Evolutionary conservation across 768 basidiomycete species (phyloP), one percentile per base, ranked within the genome.

Genomic region (Collybiopsis luxurians): DNA sequence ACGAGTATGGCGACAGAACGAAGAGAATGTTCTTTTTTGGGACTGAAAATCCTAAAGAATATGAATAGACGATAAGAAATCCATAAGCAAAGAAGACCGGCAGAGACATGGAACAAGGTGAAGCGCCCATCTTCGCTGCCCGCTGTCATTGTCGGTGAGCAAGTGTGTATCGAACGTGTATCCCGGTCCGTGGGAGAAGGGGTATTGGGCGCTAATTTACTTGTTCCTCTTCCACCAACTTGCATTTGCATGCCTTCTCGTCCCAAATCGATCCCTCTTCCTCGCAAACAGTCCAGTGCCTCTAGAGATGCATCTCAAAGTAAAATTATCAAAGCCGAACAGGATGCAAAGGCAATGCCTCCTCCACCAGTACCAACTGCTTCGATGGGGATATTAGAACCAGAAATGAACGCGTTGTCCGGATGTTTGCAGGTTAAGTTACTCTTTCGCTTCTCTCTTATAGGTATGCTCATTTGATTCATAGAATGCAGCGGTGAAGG

Each of bases 1-100:
- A 99, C 97, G 47, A 98, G 73, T 54, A 98, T 84, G 3, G 86
- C 90, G n/a, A 92, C 90, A 2, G 92, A 85, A 17, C 88, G 86
- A 27, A 81, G 67, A 46, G 74, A 73, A 52, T 77, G 75, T 24
- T 71, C 61, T 42, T 70, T 67, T 28, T 73, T 69, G 13, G 72
- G 75, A 53, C 51, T 49, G 23, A 60, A 23, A 30, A 56, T 57
- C 28, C 66, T 72, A 53, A 76, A 62, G 31, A 72, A 65, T n/a
- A 56, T 63, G 67, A 69, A 67, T 30, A 65, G 7, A 30, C 64
- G 65, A 71, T 74, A 79, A 56, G 63, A 34, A 6, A 70, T 15
- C 58, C 67, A 70, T 2, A 69, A 53, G 13, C 70, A 51, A 21
- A 67, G 11, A 10, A 56, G 21, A 3, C 47, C 34, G 23, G 42